Evolutionary conservation across 2,329 filamentous ascomycete genomes (phyloP).

Genomic region (Escovopsis sp.): DNA sequence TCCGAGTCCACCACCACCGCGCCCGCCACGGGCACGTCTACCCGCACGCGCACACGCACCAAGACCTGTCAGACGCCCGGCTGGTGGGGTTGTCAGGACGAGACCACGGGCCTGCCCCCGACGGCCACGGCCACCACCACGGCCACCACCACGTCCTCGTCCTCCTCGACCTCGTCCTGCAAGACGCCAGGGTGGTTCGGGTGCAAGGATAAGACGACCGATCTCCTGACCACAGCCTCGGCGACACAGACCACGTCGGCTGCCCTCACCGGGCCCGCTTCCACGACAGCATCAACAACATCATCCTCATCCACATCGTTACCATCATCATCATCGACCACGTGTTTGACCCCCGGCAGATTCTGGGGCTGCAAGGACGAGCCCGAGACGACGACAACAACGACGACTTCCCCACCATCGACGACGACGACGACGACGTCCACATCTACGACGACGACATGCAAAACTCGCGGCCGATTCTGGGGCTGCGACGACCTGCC

Average conservation of each 20-base stretch:
- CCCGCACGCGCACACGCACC: conserved; percentile 60
- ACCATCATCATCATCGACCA: too few relatives aligned
- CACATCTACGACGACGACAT: conserved; percentile 17
- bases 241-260: conserved; percentile 17
- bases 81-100: conserved; percentile 74
- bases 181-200: conserved; percentile 52
- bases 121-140: conserved; percentile 25
- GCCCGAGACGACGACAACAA: conserved; percentile 19
- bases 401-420: conserved; percentile 16
- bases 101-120: conserved; percentile 35
- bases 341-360: conserved; percentile 35
- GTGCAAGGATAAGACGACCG: conserved; percentile 34
- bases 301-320: conserved; percentile 11
- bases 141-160: conserved; percentile 34
- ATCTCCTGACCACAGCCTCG: too few relatives aligned
- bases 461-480: conserved; percentile 37
- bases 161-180: conserved; percentile 41
- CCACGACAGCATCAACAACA: conserved; percentile 13
- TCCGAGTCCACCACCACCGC: conserved; percentile 58
- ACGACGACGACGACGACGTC: conserved; percentile 17
- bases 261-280: conserved; percentile 15
- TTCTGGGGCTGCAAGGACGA: conserved; percentile 44
- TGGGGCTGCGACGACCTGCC: conserved; percentile 32
- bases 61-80: conserved; percentile 82
- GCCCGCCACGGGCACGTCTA: conserved; percentile 37